phyloP scores from a whole-genome alignment of 768 basidiomycete species.

The Boletus huronensis region DNA sequence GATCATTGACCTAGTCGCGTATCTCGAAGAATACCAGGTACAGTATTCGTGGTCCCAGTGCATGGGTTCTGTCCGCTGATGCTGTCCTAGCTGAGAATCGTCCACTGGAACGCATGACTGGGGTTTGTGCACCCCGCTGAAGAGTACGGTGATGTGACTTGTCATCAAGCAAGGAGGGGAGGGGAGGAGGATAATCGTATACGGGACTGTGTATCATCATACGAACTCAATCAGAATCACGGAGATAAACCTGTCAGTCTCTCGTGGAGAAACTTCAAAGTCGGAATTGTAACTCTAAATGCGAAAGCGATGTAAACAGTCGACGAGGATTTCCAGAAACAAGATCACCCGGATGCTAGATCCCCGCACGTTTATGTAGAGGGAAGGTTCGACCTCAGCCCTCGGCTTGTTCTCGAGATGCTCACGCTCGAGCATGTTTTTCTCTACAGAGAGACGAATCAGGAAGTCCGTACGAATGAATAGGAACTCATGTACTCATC shows the following conservation, averaged over 20 bases:
- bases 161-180: neutral
- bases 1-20: neutral
- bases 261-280: neutral
- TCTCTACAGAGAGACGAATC: neutral
- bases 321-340: neutral
- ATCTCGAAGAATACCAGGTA: neutral
- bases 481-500: neutral
- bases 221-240: neutral
- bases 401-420: neutral
- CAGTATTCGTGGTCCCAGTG: neutral
- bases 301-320: neutral
- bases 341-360: neutral
- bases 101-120: neutral
- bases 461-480: neutral
- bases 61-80: neutral
- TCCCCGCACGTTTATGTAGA: neutral
- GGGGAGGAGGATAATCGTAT: neutral
- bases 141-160: neutral
- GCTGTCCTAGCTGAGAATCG: neutral
- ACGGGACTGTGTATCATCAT: neutral
- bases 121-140: neutral
- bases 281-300: neutral
- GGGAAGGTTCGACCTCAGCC: neutral
- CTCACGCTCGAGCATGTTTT: neutral
- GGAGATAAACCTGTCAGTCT: neutral